phyloP scores from a whole-genome alignment of 2,329 filamentous ascomycete species.

The Penicillium corylophilum region DNA sequence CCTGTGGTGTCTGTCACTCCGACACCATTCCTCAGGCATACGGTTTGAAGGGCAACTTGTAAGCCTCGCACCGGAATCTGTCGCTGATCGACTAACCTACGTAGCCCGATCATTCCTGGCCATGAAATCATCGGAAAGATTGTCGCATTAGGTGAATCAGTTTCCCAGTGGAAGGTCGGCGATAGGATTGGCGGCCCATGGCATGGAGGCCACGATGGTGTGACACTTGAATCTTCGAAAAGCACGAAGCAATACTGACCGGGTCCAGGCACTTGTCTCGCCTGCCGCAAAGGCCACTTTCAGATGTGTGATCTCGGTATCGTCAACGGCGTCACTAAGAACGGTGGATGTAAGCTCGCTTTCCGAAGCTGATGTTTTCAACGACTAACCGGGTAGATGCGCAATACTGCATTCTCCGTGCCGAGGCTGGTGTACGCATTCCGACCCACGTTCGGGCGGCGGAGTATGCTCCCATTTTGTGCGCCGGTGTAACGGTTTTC shows the following conservation, averaged over 20 bases:
- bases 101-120: conserved; percentile 61
- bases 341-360: conserved; percentile 61
- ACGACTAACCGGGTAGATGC: conserved; percentile 24
- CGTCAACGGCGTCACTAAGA: conserved; percentile 64
- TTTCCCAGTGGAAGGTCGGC: conserved; percentile 59
- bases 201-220: conserved; percentile 59
- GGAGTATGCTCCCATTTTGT: conserved; percentile 49
- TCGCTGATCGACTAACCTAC: not conserved
- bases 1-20: conserved; percentile 70
- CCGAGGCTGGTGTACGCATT: conserved; percentile 45
- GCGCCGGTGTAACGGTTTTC: conserved; percentile 55
- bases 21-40: conserved; percentile 55
- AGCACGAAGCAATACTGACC: not conserved
- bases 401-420: conserved; percentile 39
- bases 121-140: conserved; percentile 72
- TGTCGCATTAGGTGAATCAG: conserved; percentile 56
- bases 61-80: conserved; percentile 12
- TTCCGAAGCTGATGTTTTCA: not conserved
- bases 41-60: conserved; percentile 55
- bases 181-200: conserved; percentile 67
- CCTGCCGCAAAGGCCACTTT: conserved; percentile 63
- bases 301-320: conserved; percentile 65
- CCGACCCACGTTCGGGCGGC: conserved; percentile 49
- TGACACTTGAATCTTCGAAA: not conserved
- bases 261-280: conserved; percentile 56